Conservation (phyloP, 2,329 filamentous ascomycete genomes). For the Xylariaceae sp. region DNA sequence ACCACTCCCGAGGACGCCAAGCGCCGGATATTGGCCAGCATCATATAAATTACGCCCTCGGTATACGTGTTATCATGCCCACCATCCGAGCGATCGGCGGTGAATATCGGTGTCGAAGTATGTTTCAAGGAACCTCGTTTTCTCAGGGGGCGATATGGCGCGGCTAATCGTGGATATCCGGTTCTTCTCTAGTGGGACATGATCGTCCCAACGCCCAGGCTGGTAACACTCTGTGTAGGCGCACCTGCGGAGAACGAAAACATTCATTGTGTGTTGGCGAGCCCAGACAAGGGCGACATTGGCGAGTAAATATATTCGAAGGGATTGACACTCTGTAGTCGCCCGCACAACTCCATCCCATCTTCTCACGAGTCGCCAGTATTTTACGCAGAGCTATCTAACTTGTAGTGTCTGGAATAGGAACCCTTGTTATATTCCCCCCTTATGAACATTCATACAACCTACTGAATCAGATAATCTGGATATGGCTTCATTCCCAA, state of each 20-base stretch:
- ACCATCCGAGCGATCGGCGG: constrained; percentile 6
- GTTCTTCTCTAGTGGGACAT: constrained; percentile 5
- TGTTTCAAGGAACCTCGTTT: constrained; percentile 6
- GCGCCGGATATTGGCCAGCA: constrained; percentile 5
- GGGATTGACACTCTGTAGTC: neutral
- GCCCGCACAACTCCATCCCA: neutral
- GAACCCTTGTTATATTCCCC: neutral
- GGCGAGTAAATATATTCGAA: neutral
- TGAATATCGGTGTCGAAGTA: constrained; percentile 3
- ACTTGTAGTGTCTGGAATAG: neutral
- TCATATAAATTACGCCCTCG: constrained; percentile 1
- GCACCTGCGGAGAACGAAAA: neutral
- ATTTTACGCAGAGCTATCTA: neutral
- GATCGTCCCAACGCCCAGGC: neutral
- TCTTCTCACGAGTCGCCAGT: neutral
- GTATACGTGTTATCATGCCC: neutral
- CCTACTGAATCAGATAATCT: neutral
- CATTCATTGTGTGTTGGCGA: neutral
- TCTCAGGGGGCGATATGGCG: constrained; percentile 14
- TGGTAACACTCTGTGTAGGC: neutral
- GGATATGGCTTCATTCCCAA: constrained; percentile 5
- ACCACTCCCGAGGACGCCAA: constrained; percentile 13
- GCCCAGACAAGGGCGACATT: neutral
- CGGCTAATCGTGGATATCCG: constrained; percentile 21
- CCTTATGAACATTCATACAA: neutral